These are phyloP conservation scores for Ettlia oleoabundans DNA, from an alignment of 139 green algal genomes.

Conservation along the genomic window DNA sequence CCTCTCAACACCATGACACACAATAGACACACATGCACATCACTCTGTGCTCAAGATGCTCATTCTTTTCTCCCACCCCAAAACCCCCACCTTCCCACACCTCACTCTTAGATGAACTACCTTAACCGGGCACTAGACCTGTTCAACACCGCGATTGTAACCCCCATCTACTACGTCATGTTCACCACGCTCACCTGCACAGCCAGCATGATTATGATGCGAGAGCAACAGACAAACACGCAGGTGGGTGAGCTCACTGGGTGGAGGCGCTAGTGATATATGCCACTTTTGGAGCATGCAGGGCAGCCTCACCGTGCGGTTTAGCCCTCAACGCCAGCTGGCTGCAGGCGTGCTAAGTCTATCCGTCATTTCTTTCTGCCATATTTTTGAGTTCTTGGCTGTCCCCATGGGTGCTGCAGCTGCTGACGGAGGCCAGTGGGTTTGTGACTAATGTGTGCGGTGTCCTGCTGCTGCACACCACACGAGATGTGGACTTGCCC, in stretches of 20 bases:
- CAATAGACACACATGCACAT: not conserved
- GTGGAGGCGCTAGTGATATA: too few relatives aligned
- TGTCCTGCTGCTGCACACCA: constrained; percentile 94
- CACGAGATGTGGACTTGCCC: constrained; percentile 78
- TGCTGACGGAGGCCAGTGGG: constrained; percentile 82
- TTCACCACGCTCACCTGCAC: constrained; percentile 95
- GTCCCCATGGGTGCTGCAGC: too few relatives aligned
- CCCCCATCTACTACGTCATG: constrained; percentile 99
- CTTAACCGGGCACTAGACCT: constrained; percentile 81
- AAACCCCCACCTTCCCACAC: not conserved
- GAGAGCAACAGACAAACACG: constrained; percentile 68
- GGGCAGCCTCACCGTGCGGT: too few relatives aligned
- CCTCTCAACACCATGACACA: not conserved
- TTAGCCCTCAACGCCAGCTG: too few relatives aligned
- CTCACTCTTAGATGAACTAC: constrained; percentile 36
- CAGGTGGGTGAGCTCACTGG: not conserved
- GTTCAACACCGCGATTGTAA: constrained; percentile 98
- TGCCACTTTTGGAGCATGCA: too few relatives aligned
- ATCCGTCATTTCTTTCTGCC: too few relatives aligned
- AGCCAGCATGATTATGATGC: constrained; percentile 80
- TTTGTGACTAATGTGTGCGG: constrained; percentile 96
- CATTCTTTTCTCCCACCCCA: not conserved
- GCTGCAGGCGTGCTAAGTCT: too few relatives aligned
- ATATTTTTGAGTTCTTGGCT: too few relatives aligned
- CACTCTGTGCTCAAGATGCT: not conserved